Conservation (phyloP, 768 basidiomycete genomes). For the Tylopilus vinaceipallidus region DNA sequence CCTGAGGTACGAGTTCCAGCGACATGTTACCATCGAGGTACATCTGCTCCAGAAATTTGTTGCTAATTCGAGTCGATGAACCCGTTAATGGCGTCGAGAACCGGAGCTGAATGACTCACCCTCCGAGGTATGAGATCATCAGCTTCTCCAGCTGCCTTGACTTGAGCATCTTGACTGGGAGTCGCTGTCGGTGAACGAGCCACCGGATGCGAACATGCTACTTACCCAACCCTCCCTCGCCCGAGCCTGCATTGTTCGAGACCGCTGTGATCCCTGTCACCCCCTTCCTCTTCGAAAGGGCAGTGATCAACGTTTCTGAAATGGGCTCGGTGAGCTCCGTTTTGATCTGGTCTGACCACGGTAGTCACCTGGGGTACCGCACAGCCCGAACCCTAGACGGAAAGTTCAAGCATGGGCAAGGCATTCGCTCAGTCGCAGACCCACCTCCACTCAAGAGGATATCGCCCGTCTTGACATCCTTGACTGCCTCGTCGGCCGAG, state of each 20-base stretch:
- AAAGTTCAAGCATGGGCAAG: not conserved
- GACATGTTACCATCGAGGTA: slow-evolving; percentile 81
- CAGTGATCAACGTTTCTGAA: slow-evolving; percentile 74
- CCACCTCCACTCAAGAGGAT: slow-evolving; percentile 76
- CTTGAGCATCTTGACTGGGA: slow-evolving; percentile 66
- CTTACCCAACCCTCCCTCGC: slow-evolving; percentile 65
- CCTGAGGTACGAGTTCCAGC: slow-evolving; percentile 86
- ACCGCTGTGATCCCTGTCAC: slow-evolving; percentile 72
- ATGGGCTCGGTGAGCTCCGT: not conserved
- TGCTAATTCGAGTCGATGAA: slow-evolving; percentile 39
- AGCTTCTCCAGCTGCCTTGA: slow-evolving; percentile 75
- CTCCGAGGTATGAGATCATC: slow-evolving; percentile 85
- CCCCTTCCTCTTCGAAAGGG: slow-evolving; percentile 67
- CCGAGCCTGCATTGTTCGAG: slow-evolving; percentile 80
- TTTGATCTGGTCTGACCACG: not conserved
- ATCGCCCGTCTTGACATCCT: slow-evolving; percentile 78
- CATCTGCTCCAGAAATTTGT: slow-evolving; percentile 77
- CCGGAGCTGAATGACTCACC: slow-evolving; percentile 40
- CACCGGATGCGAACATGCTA: not conserved
- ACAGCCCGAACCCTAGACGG: slow-evolving; percentile 76
- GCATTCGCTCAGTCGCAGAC: slow-evolving; percentile 30
- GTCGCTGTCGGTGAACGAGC: not conserved
- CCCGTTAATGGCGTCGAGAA: not conserved
- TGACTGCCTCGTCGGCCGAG: slow-evolving; percentile 76
- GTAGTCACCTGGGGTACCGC: slow-evolving; percentile 73